Percentiles rank a stretch among this genome's conserved stretches.
Conservation (phyloP, 805 yeast genomes). For the Teunomyces cretensis region DNA sequence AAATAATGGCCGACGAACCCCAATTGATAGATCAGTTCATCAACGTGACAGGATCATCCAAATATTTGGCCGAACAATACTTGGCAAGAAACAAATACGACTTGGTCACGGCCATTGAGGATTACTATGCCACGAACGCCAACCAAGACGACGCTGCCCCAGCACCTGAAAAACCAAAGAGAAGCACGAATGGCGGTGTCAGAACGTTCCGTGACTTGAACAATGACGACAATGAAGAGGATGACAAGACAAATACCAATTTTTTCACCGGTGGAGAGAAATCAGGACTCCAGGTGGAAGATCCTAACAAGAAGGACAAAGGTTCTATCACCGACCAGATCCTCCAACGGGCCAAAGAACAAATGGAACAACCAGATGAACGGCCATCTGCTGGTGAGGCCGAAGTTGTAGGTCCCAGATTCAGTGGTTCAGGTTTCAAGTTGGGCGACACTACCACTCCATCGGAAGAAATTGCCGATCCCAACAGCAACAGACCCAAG, state of each 20-base stretch:
- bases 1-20: conserved; percentile 18
- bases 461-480: conserved; percentile 36
- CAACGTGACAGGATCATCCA: conserved; percentile 34
- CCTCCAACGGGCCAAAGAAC: conserved; percentile 58
- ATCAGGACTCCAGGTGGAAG: conserved; percentile 76
- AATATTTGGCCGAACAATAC: conserved; percentile 40
- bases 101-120: conserved; percentile 41
- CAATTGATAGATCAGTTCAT: conserved; percentile 33
- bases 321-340: conserved; percentile 63
- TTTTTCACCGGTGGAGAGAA: conserved; percentile 73
- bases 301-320: conserved; percentile 51
- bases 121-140: conserved; percentile 29
- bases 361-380: conserved; percentile 37
- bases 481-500: conserved; percentile 18
- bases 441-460: conserved; percentile 48
- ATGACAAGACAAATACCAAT: conserved; percentile 52
- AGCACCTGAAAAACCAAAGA: neutral
- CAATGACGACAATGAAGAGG: conserved; percentile 46
- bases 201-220: conserved; percentile 41
- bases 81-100: conserved; percentile 36
- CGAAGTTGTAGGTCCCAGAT: conserved; percentile 22
- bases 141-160: neutral
- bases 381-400: conserved; percentile 31
- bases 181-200: conserved; percentile 20
- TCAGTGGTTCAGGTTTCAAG: conserved; percentile 53